Evolutionary conservation across 176 grass and related monocot species (phyloP), one percentile per base, ranked within the genome.

Genomic region (Ananas comosus): DNA sequence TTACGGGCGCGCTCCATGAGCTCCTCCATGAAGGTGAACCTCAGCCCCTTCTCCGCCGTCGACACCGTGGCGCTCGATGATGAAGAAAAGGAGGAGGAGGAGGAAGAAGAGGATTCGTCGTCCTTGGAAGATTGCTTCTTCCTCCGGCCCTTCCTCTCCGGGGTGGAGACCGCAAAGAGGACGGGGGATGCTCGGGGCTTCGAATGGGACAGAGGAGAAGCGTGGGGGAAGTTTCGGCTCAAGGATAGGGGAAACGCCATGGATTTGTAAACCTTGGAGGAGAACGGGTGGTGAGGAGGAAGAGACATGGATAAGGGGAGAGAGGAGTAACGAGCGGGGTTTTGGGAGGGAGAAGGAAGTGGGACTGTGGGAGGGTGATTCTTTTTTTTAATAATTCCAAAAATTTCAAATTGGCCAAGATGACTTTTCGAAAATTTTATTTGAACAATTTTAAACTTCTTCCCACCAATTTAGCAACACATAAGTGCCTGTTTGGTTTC

Each of bases 21-120:
- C 66, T 95, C 83, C 79, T 95, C 87, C 70, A 95, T 81, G 81
- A 95, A 90, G 66, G 84, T 70, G 13, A 89, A 78, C 29, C 91
- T 80, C 22, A 95, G 81, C 25, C 83, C 79, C 76, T 87, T 87
- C 76, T 95, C 91, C 53, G 78, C 81, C 25, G 83, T 67, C 25
- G 83, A 88, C 17, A 54, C 73, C 47, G 78, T 49, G 7, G 74
- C 75, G 22, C 58, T 18, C 11, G 57, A 64, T 13, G 25, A 16
- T 13, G 65, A 78, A 10, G 64, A 52, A 2, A 75, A 64, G 1
- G 80, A 53, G 13, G 81, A 64, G 1, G 80, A 58, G 17, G 70
- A 53, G 16, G 82, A 64, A 16, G 82, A 72, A 22, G 81, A 87
- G 47, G 78, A 75, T 68, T 91, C 82, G 48, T 87, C 88, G 8